Base-by-base conservation (phyloP, 306 rosid genomes). In the Neltuma alba region DNA sequence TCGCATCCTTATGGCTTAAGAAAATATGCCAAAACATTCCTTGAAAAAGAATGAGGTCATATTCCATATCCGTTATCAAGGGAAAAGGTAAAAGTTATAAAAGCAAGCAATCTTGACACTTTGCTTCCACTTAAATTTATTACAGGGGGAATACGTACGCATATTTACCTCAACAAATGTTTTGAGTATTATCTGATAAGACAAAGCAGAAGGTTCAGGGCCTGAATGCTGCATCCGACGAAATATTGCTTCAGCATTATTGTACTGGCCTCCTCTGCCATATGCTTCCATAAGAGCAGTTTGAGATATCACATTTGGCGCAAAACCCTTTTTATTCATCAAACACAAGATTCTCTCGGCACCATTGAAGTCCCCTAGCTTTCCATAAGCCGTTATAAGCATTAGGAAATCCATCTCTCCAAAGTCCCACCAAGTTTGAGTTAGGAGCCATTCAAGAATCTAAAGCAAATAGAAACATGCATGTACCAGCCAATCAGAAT, bases 261-360 rank as follows among this genome's bases (percentile, higher is more conserved):
- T 91, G 81, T 83, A 91, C 74, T 81, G 85, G 27, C 96, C 84
- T 61, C 97, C 96, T 86, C 65, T 93, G 76, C 98, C 98, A 85
- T 95, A 95, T 48, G 99, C 98, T 90, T 93, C 98, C 98, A 95
- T 84, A n/a, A 95, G 96, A 81, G 99, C 95, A 76, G 97, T 95
- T 60, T 93, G 97, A 45, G 97, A 86, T 60, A 93, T 85, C 14
- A 93, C 94, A 88, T 85, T 93, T 41, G 96, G 89, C 41, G 87
- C 63, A 79, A 84, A 86, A 27, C 97, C 98, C 61, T 85, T 95
- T 81, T 91, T 85, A 83, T 89, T 95, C 87, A 95, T 85, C 85
- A 91, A 76, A 75, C 83, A 85, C 20, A 92, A 82, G 45, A 91
- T 73, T 87, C 78, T 95, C 88, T 92, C 97, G 0, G 98, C 96